These are phyloP conservation scores for Trypanosomatidae sp. DNA, from an alignment of 208 protist species.

Conservation along the genomic window DNA sequence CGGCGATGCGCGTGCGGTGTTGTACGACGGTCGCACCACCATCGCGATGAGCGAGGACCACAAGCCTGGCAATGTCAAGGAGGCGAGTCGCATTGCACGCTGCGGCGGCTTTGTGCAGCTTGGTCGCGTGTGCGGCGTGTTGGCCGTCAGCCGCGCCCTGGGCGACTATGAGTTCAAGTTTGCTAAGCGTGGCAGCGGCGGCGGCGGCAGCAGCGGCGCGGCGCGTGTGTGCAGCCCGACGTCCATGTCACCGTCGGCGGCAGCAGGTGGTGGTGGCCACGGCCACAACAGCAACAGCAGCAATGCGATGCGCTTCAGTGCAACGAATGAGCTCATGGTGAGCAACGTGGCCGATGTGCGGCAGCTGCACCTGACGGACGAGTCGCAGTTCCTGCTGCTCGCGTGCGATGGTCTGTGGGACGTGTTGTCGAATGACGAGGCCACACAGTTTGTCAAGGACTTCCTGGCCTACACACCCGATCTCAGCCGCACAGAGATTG, in stretches of 20 bases:
- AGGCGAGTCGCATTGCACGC: slow-evolving; percentile 74
- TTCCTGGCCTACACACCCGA: slow-evolving; percentile 68
- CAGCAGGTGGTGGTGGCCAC: background rate
- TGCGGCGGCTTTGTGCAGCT: slow-evolving; percentile 78
- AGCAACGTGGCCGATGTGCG: slow-evolving; percentile 67
- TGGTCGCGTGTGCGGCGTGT: slow-evolving; percentile 86
- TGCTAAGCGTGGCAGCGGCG: background rate
- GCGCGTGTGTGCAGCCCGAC: too few species aligned
- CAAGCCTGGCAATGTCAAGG: slow-evolving; percentile 64
- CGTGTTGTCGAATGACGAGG: slow-evolving; percentile 75
- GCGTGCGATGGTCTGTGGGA: slow-evolving; percentile 87
- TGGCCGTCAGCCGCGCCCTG: slow-evolving; percentile 89
- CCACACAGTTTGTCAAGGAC: slow-evolving; percentile 59
- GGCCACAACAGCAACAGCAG: slow-evolving; percentile 1
- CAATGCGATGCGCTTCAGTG: slow-evolving; percentile 7
- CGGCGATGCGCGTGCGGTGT: slow-evolving; percentile 77
- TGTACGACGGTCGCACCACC: slow-evolving; percentile 58
- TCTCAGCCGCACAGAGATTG: slow-evolving; percentile 17
- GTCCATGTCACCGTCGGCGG: background rate
- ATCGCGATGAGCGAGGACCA: slow-evolving; percentile 88
- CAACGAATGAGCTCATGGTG: slow-evolving; percentile 48
- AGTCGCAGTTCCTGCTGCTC: slow-evolving; percentile 57
- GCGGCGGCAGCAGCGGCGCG: too few species aligned
- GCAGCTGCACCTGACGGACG: slow-evolving; percentile 60
- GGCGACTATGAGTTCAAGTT: slow-evolving; percentile 88